These are phyloP conservation scores for Diplosphaera chodatii DNA, from an alignment of 139 green algal genomes.

Conservation along the genomic window DNA sequence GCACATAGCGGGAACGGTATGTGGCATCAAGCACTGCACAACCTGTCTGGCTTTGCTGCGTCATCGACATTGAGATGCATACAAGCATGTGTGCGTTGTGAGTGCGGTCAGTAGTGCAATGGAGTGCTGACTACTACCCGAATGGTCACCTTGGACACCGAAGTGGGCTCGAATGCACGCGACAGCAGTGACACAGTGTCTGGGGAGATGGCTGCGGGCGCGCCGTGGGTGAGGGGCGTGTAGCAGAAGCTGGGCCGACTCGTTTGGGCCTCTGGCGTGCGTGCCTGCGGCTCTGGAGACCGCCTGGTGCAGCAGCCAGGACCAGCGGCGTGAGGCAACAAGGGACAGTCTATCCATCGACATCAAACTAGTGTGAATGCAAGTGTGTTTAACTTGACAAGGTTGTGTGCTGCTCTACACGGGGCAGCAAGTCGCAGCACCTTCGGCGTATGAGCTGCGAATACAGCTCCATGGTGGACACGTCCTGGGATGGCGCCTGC, in stretches of 20 bases:
- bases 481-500: not conserved
- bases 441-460: not conserved
- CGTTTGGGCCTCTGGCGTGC: not conserved
- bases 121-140: too few relatives aligned
- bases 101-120: too few relatives aligned
- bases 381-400: too few relatives aligned
- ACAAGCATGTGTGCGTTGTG: too few relatives aligned
- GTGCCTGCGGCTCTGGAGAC: not conserved
- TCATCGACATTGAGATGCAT: too few relatives aligned
- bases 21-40: too few relatives aligned
- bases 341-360: too few relatives aligned
- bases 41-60: too few relatives aligned
- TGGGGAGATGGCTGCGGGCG: not conserved
- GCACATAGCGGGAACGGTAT: too few relatives aligned
- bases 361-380: too few relatives aligned
- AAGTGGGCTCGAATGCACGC: not conserved
- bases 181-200: not conserved
- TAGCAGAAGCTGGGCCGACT: not conserved
- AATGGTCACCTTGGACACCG: not conserved
- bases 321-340: too few relatives aligned
- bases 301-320: not conserved
- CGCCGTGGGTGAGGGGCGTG: not conserved
- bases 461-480: conserved; percentile 1
- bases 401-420: too few relatives aligned
- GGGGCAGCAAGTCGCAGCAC: not conserved